Evolutionary conservation across 805 yeast genomes (phyloP).

Genomic region (Sungouiozyma ichnusensis): DNA sequence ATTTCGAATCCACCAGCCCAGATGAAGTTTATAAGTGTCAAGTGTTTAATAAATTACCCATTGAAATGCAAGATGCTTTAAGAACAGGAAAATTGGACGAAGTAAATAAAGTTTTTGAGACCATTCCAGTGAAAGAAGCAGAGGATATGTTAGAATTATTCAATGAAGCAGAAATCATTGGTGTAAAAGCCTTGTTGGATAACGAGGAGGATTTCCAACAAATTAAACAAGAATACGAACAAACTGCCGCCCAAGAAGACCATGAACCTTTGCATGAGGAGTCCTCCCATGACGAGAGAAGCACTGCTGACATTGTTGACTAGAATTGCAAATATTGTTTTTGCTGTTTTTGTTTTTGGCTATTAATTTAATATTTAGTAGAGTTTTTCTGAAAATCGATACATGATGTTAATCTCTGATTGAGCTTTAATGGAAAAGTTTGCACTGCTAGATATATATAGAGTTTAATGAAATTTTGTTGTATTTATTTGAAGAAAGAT

Average conservation of each 20-base stretch:
- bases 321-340: background rate
- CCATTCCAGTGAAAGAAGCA: slow-evolving; percentile 65
- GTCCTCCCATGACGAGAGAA: too few relatives aligned
- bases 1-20: slow-evolving; percentile 38
- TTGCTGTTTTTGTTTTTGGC: background rate
- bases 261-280: too few relatives aligned
- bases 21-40: slow-evolving; percentile 37
- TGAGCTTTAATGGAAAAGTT: too few relatives aligned
- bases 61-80: slow-evolving; percentile 65
- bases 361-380: background rate
- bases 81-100: slow-evolving; percentile 59
- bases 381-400: too few relatives aligned
- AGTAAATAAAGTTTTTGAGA: slow-evolving; percentile 73
- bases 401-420: too few relatives aligned
- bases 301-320: background rate
- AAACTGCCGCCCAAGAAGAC: slow-evolving; percentile 2
- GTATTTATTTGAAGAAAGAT: background rate
- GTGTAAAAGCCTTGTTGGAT: slow-evolving; percentile 66
- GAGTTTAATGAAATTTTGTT: too few relatives aligned
- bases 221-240: slow-evolving; percentile 36
- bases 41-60: slow-evolving; percentile 47
- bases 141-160: slow-evolving; percentile 65
- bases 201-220: slow-evolving; percentile 60
- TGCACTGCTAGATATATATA: too few relatives aligned
- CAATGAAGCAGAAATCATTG: slow-evolving; percentile 73